A percentile compares a stretch with the other conserved stretches of the same genome.
Evolutionary conservation across 805 yeast genomes (phyloP).

Genomic region (Hyphopichia homilentoma): DNA sequence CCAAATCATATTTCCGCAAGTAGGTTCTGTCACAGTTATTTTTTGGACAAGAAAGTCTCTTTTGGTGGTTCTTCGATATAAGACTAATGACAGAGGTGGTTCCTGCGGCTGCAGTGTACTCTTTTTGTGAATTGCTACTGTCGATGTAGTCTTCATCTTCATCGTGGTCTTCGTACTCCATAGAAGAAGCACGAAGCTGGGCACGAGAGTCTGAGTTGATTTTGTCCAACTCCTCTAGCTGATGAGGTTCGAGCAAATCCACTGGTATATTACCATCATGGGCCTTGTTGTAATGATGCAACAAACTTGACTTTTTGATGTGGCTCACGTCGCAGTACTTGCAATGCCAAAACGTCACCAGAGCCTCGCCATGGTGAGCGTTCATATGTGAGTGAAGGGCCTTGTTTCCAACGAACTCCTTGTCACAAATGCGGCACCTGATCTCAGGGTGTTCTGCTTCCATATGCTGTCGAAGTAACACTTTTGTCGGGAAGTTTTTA

Average conservation of each 20-base stretch:
- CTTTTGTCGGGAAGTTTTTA: constrained; percentile 63
- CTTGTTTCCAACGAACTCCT: constrained; percentile 66
- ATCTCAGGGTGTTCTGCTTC: constrained; percentile 71
- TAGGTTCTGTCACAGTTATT: constrained; percentile 52
- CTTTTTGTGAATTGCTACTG: no score
- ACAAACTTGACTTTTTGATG: constrained; percentile 53
- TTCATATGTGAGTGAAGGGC: constrained; percentile 74
- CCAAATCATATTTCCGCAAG: constrained; percentile 44
- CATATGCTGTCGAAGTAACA: constrained; percentile 66
- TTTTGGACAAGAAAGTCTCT: constrained; percentile 43
- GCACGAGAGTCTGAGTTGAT: no score
- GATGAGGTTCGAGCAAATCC: constrained; percentile 23
- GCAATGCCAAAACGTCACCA: constrained; percentile 67
- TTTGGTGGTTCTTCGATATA: constrained; percentile 34
- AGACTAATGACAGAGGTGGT: constrained; percentile 30
- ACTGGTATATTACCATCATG: constrained; percentile 42
- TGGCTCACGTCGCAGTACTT: constrained; percentile 47
- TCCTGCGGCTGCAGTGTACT: no score
- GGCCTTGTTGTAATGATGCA: constrained; percentile 51
- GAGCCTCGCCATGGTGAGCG: constrained; percentile 52
- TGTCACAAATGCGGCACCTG: constrained; percentile 61
- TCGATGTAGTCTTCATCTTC: constrained; percentile 9
- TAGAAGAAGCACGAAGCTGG: no score
- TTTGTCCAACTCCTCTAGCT: constrained; percentile 17
- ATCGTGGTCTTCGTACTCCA: no score